Evolutionary conservation across 768 basidiomycete genomes (phyloP).

Genomic region (Lactarius deliciosus): DNA sequence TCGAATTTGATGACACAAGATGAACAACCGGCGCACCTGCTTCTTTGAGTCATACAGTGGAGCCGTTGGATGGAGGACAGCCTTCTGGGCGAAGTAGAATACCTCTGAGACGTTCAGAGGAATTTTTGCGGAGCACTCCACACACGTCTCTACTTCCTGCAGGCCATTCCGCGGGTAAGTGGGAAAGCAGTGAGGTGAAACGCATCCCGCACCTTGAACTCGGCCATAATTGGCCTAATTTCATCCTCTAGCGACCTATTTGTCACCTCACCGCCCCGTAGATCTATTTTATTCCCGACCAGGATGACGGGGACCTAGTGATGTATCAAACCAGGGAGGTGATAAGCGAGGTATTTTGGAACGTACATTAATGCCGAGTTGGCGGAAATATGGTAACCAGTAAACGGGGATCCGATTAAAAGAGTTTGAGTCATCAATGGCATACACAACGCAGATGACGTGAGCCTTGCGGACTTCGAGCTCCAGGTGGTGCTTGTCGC

Average conservation of each 20-base stretch:
- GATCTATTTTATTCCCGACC: conserved; percentile 97
- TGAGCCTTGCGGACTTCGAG: conserved; percentile 96
- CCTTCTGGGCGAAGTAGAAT: conserved; percentile 98
- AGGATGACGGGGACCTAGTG: conserved; percentile 90
- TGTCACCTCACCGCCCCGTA: conserved; percentile 89
- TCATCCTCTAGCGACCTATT: conserved; percentile 94
- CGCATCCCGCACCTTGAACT: conserved; percentile 78
- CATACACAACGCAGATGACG: conserved; percentile 97
- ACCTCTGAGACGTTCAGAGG: conserved; percentile 94
- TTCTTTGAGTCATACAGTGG: conserved; percentile 96
- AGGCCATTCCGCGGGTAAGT: conserved; percentile 7
- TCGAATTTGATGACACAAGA: not conserved
- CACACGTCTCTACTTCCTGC: conserved; percentile 97
- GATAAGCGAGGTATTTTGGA: conserved; percentile 6
- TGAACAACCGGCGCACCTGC: conserved; percentile 58
- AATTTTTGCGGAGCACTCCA: conserved; percentile 92
- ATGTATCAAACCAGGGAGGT: not conserved
- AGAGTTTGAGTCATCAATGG: conserved; percentile 93
- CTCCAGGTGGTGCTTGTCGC: conserved; percentile 86
- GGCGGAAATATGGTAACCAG: conserved; percentile 94
- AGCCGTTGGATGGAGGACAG: conserved; percentile 94
- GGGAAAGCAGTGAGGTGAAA: conserved; percentile 6
- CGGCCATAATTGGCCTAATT: conserved; percentile 95
- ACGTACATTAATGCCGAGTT: conserved; percentile 91
- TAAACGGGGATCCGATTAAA: conserved; percentile 98